Evolutionary conservation across 306 rosid genomes (phyloP).

Genomic region (Trichosanthes truncata): DNA sequence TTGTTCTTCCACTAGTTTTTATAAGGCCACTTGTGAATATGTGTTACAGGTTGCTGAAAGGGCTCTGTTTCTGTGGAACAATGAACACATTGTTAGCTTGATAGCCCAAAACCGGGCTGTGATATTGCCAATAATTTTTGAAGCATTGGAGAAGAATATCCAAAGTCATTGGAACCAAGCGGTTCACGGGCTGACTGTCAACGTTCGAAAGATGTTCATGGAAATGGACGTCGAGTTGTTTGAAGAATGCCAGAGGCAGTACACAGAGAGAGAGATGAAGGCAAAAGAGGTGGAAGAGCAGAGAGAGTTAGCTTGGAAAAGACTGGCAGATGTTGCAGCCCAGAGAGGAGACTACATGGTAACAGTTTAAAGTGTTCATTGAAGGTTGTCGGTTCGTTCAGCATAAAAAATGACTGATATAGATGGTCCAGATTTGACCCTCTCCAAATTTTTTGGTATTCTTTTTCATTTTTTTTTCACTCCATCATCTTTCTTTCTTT

Average conservation of each 20-base stretch:
- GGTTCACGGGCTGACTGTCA: slow-evolving; percentile 74
- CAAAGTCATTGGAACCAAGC: slow-evolving; percentile 90
- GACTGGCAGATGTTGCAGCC: slow-evolving; percentile 70
- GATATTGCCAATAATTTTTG: slow-evolving; percentile 63
- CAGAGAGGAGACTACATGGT: slow-evolving; percentile 19
- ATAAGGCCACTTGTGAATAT: background rate
- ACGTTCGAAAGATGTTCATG: slow-evolving; percentile 78
- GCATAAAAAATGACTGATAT: background rate
- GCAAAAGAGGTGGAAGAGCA: slow-evolving; percentile 52
- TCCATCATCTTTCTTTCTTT: background rate
- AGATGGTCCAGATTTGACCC: slow-evolving; percentile 8
- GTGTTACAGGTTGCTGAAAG: slow-evolving; percentile 88
- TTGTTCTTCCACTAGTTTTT: background rate
- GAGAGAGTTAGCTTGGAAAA: slow-evolving; percentile 71
- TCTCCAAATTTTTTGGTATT: slow-evolving; percentile 12
- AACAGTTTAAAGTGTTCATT: slow-evolving; percentile 3
- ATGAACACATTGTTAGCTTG: slow-evolving; percentile 84
- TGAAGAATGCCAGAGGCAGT: slow-evolving; percentile 74
- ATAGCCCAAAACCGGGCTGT: slow-evolving; percentile 83
- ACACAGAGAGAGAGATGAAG: slow-evolving; percentile 49
- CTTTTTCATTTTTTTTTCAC: slow-evolving; percentile 5
- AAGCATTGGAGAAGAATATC: slow-evolving; percentile 73
- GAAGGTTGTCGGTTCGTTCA: background rate
- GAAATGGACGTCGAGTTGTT: slow-evolving; percentile 91
- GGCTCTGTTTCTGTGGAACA: slow-evolving; percentile 89